Conservation (phyloP, 768 basidiomycete species). For the Collybiopsis luxurians region DNA sequence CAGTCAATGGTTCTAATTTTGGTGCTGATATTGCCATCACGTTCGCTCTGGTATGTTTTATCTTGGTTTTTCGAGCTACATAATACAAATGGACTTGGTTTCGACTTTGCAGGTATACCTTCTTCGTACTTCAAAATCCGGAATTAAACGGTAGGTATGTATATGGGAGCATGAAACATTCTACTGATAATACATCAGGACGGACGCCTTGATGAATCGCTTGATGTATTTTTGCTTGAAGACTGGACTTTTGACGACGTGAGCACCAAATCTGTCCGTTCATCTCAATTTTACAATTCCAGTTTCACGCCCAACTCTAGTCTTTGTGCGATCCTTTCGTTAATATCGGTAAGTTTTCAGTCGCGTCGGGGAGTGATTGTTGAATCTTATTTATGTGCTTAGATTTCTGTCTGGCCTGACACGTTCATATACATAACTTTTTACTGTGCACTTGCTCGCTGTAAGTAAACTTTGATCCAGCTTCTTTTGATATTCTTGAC, state of each 20-base stretch:
- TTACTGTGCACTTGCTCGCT: slow-evolving; percentile 3
- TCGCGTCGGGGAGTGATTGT: too few species aligned
- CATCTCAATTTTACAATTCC: not conserved
- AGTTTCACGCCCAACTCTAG: not conserved
- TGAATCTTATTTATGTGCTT: too few species aligned
- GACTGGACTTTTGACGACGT: slow-evolving; percentile 5
- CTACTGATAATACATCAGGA: too few species aligned
- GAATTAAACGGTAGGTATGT: not conserved
- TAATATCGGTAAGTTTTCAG: not conserved
- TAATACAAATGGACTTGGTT: too few species aligned
- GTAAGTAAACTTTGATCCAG: not conserved
- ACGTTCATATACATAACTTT: slow-evolving; percentile 5
- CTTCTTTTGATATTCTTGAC: not conserved
- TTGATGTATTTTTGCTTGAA: slow-evolving; percentile 2
- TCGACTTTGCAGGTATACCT: not conserved
- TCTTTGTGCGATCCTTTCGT: not conserved
- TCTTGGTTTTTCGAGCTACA: not conserved
- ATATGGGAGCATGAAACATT: too few species aligned
- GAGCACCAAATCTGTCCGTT: not conserved
- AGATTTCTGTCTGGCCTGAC: slow-evolving; percentile 5
- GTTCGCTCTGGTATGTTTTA: not conserved
- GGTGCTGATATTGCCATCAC: slow-evolving; percentile 1
- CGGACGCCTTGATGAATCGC: slow-evolving; percentile 3
- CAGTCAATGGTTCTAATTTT: not conserved
- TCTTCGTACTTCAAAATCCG: slow-evolving; percentile 1